A percentile compares a stretch with the other conserved stretches of the same genome.
Evolutionary conservation across 805 yeast genomes (phyloP).

Genomic region (Kuraishia ogatae): DNA sequence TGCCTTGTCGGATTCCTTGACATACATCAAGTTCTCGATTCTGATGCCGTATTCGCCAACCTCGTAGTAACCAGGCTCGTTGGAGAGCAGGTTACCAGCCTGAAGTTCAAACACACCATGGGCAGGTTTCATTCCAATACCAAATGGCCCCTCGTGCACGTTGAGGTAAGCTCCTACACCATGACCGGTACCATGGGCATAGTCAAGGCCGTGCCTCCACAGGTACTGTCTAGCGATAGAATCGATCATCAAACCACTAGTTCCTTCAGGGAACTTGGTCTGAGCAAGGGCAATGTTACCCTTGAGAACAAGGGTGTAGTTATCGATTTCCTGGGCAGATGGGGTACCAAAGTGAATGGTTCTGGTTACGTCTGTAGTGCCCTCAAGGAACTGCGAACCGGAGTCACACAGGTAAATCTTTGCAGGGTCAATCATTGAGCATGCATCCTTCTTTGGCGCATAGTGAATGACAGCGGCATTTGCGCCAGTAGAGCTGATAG

Average conservation of each 20-base stretch:
- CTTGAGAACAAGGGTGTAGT: conserved; percentile 80
- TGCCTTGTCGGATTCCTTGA: conserved; percentile 28
- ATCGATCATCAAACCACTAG: conserved; percentile 73
- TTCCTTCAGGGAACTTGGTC: conserved; percentile 68
- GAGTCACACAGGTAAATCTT: conserved; percentile 76
- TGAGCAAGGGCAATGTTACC: conserved; percentile 86
- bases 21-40: conserved; percentile 41
- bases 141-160: conserved; percentile 94
- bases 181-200: conserved; percentile 94
- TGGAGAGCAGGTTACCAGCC: conserved; percentile 47
- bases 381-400: conserved; percentile 88
- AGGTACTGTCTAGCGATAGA: conserved; percentile 74
- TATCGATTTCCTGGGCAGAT: conserved; percentile 44
- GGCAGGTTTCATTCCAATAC: conserved; percentile 53
- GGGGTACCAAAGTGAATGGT: conserved; percentile 66
- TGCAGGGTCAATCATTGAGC: conserved; percentile 53
- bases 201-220: conserved; percentile 78
- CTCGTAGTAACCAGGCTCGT: conserved; percentile 58
- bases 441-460: conserved; percentile 52
- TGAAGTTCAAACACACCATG: conserved; percentile 34
- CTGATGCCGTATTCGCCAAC: conserved; percentile 54
- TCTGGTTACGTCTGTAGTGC: conserved; percentile 94
- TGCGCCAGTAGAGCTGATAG: conserved; percentile 69
- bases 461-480: conserved; percentile 75
- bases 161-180: conserved; percentile 90